phyloP scores from a whole-genome alignment of 148 eudicot genomes.

The Cornus controversa region DNA sequence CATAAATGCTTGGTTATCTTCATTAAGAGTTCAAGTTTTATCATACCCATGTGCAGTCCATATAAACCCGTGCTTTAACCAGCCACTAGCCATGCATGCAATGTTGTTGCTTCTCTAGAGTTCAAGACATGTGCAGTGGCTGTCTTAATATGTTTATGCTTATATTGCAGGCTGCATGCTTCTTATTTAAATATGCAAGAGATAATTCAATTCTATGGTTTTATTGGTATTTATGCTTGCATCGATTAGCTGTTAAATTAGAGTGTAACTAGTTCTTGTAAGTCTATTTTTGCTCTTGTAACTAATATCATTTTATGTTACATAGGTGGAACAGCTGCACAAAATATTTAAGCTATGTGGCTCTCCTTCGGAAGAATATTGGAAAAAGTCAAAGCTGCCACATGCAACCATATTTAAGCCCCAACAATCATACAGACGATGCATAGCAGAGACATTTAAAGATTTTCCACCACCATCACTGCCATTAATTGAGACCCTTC shows the following conservation, averaged over 20 bases:
- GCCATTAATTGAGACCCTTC: conserved; percentile 72
- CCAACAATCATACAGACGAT: conserved; percentile 73
- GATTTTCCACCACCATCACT: conserved; percentile 78
- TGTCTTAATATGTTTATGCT: background rate
- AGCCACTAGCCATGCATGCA: background rate
- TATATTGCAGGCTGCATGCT: background rate
- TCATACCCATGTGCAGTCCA: background rate
- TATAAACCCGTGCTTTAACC: background rate
- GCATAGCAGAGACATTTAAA: conserved; percentile 70
- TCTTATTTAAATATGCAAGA: background rate
- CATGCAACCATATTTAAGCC: conserved; percentile 86
- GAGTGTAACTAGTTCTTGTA: background rate
- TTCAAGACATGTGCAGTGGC: background rate
- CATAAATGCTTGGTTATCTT: background rate
- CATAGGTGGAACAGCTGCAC: conserved; percentile 85
- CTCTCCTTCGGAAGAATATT: conserved; percentile 79
- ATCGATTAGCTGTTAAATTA: conserved; percentile 5
- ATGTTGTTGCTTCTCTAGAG: background rate
- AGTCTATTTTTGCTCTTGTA: background rate
- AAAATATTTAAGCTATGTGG: conserved; percentile 87
- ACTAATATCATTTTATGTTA: background rate
- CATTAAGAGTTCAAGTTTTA: no score
- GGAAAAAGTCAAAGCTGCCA: conserved; percentile 81
- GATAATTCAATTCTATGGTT: background rate
- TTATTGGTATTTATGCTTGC: background rate